Evolutionary conservation across 2,329 filamentous ascomycete species (phyloP), one percentile per base, ranked within the genome.

Genomic region (Aspergillus thermomutatus): DNA sequence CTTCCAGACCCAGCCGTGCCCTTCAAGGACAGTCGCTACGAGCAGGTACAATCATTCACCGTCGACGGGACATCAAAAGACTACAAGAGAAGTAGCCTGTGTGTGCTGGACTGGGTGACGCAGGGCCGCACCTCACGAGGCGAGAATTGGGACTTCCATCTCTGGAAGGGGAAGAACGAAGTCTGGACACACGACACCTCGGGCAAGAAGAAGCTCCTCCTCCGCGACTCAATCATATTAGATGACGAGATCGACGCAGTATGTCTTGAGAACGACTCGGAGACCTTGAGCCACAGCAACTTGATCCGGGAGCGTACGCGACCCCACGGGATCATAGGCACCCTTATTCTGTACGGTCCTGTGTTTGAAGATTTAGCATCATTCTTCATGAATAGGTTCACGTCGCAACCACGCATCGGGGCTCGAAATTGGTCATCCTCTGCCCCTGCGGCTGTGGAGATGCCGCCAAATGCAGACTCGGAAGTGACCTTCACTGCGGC

Each of bases 1-100:
- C 82, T 97, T 10, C 94, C 94, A 0, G 94, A 99, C 71, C 94
- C 94, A 0, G 89, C 96, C 3, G 93, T 97, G 71, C 94, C 94
- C 0, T 97, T 96, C 71, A 87, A 86, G 59, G 83, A 85, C 60
- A 95, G 91, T 68, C 84, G 89, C 46, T 97, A 96, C 74, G 85
- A 89, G 65, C 94, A 97, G 75, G 82, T 79, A 17, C 94, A 97
- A 73, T 82, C 86, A 21, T 97, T 97, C 73, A 82, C 82, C 37
- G 74, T 88, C 51, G 79, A 79, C 50, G 73, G 66, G 55, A 72
- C 69, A 7, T 75, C 78, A 5, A 68, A 60, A 55, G 66, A 62
- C 58, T 62, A 54, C 76, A 53, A 69, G 34, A 65, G 72, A 9
- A 73, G 84, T 80, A 64, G 88, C 43, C 76, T 97, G 14, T 95